Percentiles rank a stretch among this genome's conserved stretches.
These are phyloP conservation scores for Rhinocladiella mackenziei DNA, from an alignment of 2,329 filamentous ascomycete genomes.

Conservation along the genomic window DNA sequence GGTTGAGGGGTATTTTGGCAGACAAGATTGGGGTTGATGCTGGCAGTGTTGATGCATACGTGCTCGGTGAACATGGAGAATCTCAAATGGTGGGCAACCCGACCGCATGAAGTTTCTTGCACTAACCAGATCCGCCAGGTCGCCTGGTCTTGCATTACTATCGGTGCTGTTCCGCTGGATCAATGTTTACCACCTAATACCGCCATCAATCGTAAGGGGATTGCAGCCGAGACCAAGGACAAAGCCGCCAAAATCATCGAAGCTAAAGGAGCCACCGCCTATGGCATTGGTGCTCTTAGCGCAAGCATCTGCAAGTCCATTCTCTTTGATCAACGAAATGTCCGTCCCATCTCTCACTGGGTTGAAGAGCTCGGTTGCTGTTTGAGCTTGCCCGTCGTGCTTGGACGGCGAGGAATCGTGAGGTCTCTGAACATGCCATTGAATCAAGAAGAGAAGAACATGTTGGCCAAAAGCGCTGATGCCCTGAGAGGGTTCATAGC, in stretches of 20 bases:
- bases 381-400: slow-evolving; percentile 48
- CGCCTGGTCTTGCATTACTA: slow-evolving; percentile 45
- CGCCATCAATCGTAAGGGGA: slow-evolving; percentile 33
- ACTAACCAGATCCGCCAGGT: slow-evolving; percentile 28
- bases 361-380: slow-evolving; percentile 47
- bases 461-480: slow-evolving; percentile 18
- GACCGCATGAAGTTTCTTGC: background rate
- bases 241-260: slow-evolving; percentile 48
- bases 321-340: slow-evolving; percentile 45
- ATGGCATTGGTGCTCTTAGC: slow-evolving; percentile 49
- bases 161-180: slow-evolving; percentile 42
- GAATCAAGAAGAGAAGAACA: slow-evolving; percentile 22
- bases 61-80: slow-evolving; percentile 50
- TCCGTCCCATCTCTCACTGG: slow-evolving; percentile 50
- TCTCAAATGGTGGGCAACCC: slow-evolving; percentile 40
- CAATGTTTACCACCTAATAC: slow-evolving; percentile 33
- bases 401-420: slow-evolving; percentile 48
- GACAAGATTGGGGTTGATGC: slow-evolving; percentile 31
- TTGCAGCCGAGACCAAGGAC: slow-evolving; percentile 46
- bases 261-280: slow-evolving; percentile 50
- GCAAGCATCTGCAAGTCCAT: slow-evolving; percentile 50
- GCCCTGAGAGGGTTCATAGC: slow-evolving; percentile 17
- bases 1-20: slow-evolving; percentile 35
- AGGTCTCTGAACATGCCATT: slow-evolving; percentile 32
- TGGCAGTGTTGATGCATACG: slow-evolving; percentile 41